phyloP scores from a whole-genome alignment of 148 eudicot genomes.

The Rhododendron henanense region DNA sequence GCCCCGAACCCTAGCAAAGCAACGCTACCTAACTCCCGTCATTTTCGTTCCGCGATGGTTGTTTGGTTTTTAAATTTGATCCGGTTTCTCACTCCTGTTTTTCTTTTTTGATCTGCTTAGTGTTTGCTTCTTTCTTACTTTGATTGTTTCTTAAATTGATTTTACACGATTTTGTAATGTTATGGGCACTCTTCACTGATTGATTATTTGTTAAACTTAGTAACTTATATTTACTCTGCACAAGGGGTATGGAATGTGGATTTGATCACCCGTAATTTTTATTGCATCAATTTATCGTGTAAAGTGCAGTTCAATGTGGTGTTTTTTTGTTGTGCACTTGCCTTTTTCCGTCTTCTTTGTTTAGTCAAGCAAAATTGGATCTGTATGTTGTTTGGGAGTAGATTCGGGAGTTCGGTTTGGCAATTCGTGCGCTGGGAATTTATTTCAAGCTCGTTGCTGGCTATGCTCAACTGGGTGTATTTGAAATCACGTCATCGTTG shows the following conservation, averaged over 20 bases:
- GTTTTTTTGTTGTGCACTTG: too few species aligned
- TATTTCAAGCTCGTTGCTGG: neutral
- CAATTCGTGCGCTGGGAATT: neutral
- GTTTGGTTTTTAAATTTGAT: neutral
- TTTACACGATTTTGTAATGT: neutral
- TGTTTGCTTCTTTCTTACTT: neutral
- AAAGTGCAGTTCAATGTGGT: neutral
- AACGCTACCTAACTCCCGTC: neutral
- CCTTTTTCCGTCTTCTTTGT: neutral
- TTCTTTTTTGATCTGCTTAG: neutral
- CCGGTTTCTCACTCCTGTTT: neutral
- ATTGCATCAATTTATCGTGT: neutral
- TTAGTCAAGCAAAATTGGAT: neutral
- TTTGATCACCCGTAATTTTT: neutral
- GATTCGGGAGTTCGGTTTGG: neutral
- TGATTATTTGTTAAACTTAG: neutral
- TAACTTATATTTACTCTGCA: neutral
- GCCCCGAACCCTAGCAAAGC: conserved; percentile 18
- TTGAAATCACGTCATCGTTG: neutral
- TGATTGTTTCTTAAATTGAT: neutral
- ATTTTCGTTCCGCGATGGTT: conserved; percentile 10
- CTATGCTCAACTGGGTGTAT: neutral
- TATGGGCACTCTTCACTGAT: neutral
- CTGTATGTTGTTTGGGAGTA: neutral
- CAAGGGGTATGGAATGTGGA: neutral